Evolutionary conservation across 202 grass and related monocot genomes (phyloP), one percentile per base, ranked within the genome.

Genomic region (Musa balbisiana): DNA sequence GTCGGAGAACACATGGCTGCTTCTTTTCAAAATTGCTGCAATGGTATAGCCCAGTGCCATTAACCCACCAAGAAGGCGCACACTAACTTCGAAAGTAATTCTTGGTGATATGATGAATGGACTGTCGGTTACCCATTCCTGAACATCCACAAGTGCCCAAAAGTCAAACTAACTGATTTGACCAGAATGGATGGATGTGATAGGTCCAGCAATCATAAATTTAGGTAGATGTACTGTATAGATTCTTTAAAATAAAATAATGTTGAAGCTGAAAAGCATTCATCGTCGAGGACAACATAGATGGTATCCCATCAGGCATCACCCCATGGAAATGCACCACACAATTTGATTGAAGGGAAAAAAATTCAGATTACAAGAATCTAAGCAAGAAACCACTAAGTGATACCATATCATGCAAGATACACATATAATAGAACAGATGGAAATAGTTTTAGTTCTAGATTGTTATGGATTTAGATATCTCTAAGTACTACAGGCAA

Each of bases 81-180:
- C 95, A 52, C 89, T 90, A 71, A 99, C 95, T 90, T 99, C 91
- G 82, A 99, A 99, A 84, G 89, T 92, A 83, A 99, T 99, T 80
- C 91, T 94, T 29, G 95, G 95, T 75, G 95, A 99, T 87, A 99
- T 99, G 67, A 99, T 94, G 80, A 99, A 99, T 64, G 91, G 84
- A 82, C 82, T 90, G 74, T 99, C 95, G 11, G 89, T 92, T 53
- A 99, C 91, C 95, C 89, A 99, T 81, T 99, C 91, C 95, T 98
- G 81, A 55, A 51, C 76, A 82, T 69, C 72, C 84, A 22, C 49
- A 86, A 79, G 60, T 53, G n/a, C 55, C 33, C 16, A 51, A 55
- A 13, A 10, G 23, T 55, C 20, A 64, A 80, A 67, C 8, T 73
- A 60, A 81, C 4, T 53, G 23, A 25, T 16, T 17, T 62, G 72